Percentiles rank a stretch among this genome's conserved stretches.
Evolutionary conservation across 495 filamentous ascomycete genomes (phyloP).

Genomic region (Penicillium soppii): DNA sequence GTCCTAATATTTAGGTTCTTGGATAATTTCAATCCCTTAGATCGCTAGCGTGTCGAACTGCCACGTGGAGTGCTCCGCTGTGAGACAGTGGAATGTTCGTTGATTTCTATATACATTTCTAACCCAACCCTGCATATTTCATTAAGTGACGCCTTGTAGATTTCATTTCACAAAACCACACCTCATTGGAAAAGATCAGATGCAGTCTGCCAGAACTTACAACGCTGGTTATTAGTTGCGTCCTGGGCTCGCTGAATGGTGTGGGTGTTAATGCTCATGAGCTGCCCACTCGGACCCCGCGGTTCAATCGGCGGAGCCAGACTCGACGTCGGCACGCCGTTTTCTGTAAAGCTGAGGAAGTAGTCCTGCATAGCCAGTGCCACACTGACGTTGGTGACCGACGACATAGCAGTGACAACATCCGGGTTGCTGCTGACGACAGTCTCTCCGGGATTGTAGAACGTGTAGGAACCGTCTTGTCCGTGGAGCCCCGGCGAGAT

Average conservation of each 20-base stretch:
- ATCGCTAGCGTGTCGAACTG: too few species aligned
- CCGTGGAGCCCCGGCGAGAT: constrained; percentile 57
- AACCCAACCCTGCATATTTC: not conserved
- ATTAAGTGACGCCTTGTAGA: too few species aligned
- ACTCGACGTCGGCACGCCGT: constrained; percentile 42
- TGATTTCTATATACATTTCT: too few species aligned
- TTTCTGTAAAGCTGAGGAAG: constrained; percentile 54
- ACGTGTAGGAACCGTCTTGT: constrained; percentile 58
- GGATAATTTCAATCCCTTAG: too few species aligned
- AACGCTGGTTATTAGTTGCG: constrained; percentile 43
- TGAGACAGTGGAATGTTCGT: too few species aligned
- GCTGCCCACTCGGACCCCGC: constrained; percentile 36
- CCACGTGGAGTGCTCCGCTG: too few species aligned
- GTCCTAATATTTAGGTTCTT: too few species aligned
- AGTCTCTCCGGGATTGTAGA: constrained; percentile 47
- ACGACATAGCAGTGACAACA: not conserved
- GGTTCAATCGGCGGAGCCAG: constrained; percentile 39
- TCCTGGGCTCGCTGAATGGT: constrained; percentile 44
- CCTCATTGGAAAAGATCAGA: constrained; percentile 4
- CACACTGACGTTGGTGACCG: constrained; percentile 41
- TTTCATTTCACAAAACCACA: too few species aligned
- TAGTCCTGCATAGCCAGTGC: constrained; percentile 60
- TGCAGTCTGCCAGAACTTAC: constrained; percentile 37
- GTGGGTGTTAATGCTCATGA: constrained; percentile 42
- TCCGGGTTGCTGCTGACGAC: not conserved